phyloP scores from a whole-genome alignment of 495 filamentous ascomycete genomes.

The Parathielavia appendiculata region DNA sequence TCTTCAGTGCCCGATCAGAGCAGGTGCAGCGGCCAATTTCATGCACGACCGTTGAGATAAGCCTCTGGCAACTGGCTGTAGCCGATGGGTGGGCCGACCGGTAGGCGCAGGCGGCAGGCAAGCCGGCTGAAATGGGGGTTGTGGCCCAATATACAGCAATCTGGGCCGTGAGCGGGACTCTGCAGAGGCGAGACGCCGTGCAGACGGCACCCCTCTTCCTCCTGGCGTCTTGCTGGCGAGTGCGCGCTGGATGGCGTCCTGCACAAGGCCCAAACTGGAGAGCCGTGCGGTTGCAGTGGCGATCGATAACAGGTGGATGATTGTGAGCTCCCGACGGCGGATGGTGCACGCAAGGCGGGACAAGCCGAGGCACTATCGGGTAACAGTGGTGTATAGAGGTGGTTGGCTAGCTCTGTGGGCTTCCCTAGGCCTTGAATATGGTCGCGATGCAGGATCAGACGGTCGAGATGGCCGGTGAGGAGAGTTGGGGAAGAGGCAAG shows the following conservation, averaged over 20 bases:
- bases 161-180: conserved; percentile 14
- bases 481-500: neutral
- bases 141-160: conserved; percentile 26
- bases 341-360: conserved; percentile 3
- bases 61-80: conserved; percentile 8
- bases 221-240: neutral
- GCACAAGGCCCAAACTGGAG: conserved; percentile 13
- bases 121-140: conserved; percentile 6
- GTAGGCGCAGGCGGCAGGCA: conserved; percentile 7
- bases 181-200: conserved; percentile 14
- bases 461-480: neutral
- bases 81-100: neutral
- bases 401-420: neutral
- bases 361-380: conserved; percentile 2
- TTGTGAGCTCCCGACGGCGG: neutral
- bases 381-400: neutral
- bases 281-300: neutral
- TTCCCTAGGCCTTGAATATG: neutral
- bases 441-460: neutral
- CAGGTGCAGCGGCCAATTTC: neutral
- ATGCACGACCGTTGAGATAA: conserved; percentile 17
- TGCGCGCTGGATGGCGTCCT: conserved; percentile 8
- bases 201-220: conserved; percentile 2
- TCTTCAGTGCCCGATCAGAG: conserved; percentile 1
- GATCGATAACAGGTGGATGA: conserved; percentile 1